Evolutionary conservation across 805 yeast species (phyloP).

Genomic region (Grigorovia yakushimaensis): DNA sequence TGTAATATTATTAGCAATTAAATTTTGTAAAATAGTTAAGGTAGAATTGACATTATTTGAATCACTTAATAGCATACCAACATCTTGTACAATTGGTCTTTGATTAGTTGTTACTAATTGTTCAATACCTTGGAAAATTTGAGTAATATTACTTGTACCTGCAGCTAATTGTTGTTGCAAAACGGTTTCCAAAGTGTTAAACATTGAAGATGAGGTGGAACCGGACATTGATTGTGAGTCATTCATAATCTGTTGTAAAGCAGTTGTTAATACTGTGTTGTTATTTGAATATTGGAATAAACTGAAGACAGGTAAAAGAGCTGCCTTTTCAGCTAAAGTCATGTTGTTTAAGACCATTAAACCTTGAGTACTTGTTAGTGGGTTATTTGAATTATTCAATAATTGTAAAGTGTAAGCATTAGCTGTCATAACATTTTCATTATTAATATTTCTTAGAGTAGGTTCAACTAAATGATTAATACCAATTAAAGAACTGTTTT

Average conservation of each 20-base stretch:
- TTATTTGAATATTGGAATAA: constrained; percentile 17
- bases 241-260: constrained; percentile 13
- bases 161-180: not conserved
- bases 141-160: not conserved
- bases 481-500: constrained; percentile 10
- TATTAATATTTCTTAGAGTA: constrained; percentile 1
- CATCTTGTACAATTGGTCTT: constrained; percentile 14
- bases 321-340: constrained; percentile 14
- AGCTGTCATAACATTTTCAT: constrained; percentile 5
- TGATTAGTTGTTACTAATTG: constrained; percentile 9
- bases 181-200: constrained; percentile 9
- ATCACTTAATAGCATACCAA: constrained; percentile 10
- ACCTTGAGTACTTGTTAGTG: constrained; percentile 17
- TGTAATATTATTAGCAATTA: constrained; percentile 17
- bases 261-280: constrained; percentile 13
- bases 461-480: constrained; percentile 13
- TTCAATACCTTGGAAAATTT: constrained; percentile 9
- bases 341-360: constrained; percentile 18
- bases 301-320: constrained; percentile 20
- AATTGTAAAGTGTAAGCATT: constrained; percentile 14
- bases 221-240: constrained; percentile 10
- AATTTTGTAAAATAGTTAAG: constrained; percentile 9
- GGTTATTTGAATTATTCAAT: constrained; percentile 16
- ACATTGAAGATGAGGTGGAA: constrained; percentile 9
- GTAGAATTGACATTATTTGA: constrained; percentile 15